Evolutionary conservation across 2,329 filamentous ascomycete genomes (phyloP).

Genomic region (Nemania sp.): DNA sequence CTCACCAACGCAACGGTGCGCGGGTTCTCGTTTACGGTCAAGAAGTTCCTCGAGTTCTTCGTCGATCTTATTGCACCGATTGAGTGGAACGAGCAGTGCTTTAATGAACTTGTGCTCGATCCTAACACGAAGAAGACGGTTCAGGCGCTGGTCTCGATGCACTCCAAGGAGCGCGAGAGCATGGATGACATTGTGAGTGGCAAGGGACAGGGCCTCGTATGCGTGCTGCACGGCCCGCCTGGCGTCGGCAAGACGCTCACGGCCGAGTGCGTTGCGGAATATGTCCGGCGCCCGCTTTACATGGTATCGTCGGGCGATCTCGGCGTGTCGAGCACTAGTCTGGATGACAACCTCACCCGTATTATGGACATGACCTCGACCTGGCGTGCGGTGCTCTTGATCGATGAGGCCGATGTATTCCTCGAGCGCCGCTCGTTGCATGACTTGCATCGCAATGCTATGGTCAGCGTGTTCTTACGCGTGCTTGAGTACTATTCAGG

Average conservation of each 20-base stretch:
- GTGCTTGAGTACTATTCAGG: slow-evolving; percentile 44
- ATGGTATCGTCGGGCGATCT: slow-evolving; percentile 51
- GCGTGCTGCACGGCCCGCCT: slow-evolving; percentile 59
- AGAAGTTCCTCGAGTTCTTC: slow-evolving; percentile 51
- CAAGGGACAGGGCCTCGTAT: slow-evolving; percentile 56
- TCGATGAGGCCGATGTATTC: slow-evolving; percentile 53
- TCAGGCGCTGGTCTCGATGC: slow-evolving; percentile 40
- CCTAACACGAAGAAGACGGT: slow-evolving; percentile 40
- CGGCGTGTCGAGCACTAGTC: slow-evolving; percentile 42
- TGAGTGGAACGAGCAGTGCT: slow-evolving; percentile 41
- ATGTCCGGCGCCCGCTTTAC: slow-evolving; percentile 52
- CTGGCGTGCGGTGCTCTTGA: slow-evolving; percentile 55
- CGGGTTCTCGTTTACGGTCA: slow-evolving; percentile 50
- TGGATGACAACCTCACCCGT: slow-evolving; percentile 41
- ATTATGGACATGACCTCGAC: slow-evolving; percentile 57
- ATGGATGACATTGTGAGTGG: slow-evolving; percentile 43
- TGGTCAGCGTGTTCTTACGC: slow-evolving; percentile 45
- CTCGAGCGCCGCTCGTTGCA: slow-evolving; percentile 51
- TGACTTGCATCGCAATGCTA: slow-evolving; percentile 41
- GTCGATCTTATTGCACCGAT: slow-evolving; percentile 40
- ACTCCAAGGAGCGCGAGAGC: slow-evolving; percentile 26
- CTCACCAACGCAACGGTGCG: slow-evolving; percentile 47
- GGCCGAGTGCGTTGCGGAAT: slow-evolving; percentile 56
- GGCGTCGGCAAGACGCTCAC: slow-evolving; percentile 59
- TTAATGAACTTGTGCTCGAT: slow-evolving; percentile 44